Evolutionary conservation across 163 green algal genomes (phyloP).

Genomic region (Scenedesmus sp.): DNA sequence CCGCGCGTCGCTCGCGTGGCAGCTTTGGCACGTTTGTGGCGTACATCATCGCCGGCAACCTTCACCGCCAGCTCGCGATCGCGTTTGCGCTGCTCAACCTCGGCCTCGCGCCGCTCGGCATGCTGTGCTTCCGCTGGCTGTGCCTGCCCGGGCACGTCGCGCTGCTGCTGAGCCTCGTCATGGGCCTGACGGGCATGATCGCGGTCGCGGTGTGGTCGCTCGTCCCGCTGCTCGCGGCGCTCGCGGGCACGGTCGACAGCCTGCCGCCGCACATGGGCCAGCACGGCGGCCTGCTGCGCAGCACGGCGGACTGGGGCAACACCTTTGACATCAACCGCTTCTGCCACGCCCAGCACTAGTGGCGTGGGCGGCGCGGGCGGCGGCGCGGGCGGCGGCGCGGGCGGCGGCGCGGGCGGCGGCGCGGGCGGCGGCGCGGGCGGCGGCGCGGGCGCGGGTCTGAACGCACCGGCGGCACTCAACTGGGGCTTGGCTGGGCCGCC

Average conservation of each 20-base stretch:
- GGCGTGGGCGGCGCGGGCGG: too few species aligned
- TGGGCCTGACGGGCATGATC: constrained; percentile 23
- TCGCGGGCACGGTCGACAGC: background rate
- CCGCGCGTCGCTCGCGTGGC: too few species aligned
- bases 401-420: too few species aligned
- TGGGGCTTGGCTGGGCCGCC: too few species aligned
- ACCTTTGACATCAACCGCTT: constrained; percentile 6
- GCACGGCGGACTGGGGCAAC: background rate
- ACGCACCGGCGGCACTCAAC: too few species aligned
- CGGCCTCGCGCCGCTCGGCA: constrained; percentile 30
- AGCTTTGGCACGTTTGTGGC: constrained; percentile 34
- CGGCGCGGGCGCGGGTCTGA: too few species aligned
- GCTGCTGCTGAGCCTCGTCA: constrained; percentile 9
- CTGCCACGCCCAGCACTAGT: background rate
- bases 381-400: too few species aligned
- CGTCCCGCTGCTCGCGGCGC: constrained; percentile 8
- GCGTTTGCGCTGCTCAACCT: constrained; percentile 39
- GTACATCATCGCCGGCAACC: constrained; percentile 27
- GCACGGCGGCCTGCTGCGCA: too few species aligned
- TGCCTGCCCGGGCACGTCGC: background rate
- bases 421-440: too few species aligned
- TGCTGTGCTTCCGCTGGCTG: constrained; percentile 20
- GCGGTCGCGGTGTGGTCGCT: constrained; percentile 13
- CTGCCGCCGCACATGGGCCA: background rate
- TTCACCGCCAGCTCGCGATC: background rate